Conservation (phyloP, 495 filamentous ascomycete genomes). For the Aspergillus ostianus region DNA sequence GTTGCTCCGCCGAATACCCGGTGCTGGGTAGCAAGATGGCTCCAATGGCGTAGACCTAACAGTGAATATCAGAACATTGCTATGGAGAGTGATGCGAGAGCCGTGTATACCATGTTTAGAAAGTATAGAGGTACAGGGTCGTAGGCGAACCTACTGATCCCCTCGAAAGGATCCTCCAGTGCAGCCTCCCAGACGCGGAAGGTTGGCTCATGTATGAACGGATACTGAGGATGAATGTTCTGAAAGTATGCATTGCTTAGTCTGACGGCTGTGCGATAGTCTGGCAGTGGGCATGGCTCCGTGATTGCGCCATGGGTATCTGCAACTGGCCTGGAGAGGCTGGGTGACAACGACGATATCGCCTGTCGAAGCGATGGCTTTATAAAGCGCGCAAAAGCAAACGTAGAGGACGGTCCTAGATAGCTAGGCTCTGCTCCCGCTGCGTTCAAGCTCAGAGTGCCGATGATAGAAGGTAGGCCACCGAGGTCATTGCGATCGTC, state of each 20-base stretch:
- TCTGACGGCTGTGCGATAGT: conserved; percentile 2
- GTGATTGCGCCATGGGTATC: neutral
- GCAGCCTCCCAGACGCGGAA: conserved; percentile 8
- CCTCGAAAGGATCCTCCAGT: too few species aligned
- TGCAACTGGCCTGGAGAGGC: neutral
- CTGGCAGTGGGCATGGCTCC: conserved; percentile 10
- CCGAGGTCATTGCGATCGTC: too few species aligned
- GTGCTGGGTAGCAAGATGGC: conserved; percentile 12
- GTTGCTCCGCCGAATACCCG: too few species aligned
- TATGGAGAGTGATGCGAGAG: too few species aligned
- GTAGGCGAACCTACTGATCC: too few species aligned
- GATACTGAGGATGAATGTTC: conserved; percentile 21
- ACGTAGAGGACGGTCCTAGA: too few species aligned
- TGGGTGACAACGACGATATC: too few species aligned
- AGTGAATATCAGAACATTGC: neutral
- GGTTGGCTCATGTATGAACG: conserved; percentile 22
- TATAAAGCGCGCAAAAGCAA: too few species aligned
- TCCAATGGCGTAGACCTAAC: conserved; percentile 19
- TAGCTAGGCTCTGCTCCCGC: too few species aligned
- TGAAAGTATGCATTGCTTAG: conserved; percentile 19
- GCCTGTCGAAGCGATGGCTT: too few species aligned
- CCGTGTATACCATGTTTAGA: conserved; percentile 15
- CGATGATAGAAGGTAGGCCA: too few species aligned
- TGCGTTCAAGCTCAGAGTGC: too few species aligned
- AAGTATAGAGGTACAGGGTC: conserved; percentile 7